Evolutionary conservation across 192 early-diverging fungal genomes (phyloP).

Genomic region (Jimgerdemannia flammicorona): DNA sequence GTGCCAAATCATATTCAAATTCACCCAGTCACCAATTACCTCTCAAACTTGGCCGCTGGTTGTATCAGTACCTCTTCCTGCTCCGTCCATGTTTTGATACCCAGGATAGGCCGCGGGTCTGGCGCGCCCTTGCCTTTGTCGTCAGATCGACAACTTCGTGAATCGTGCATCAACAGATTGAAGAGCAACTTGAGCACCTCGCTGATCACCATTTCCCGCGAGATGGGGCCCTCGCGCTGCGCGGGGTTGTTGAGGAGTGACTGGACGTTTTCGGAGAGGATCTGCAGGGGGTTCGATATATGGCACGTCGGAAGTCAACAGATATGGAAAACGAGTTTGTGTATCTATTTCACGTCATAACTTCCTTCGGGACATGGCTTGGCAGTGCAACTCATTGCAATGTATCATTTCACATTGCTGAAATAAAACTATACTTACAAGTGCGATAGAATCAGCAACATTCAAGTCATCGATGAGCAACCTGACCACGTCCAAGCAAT

Average conservation of each 20-base stretch:
- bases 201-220: slow-evolving; percentile 35
- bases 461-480: slow-evolving; percentile 31
- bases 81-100: slow-evolving; percentile 25
- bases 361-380: too few relatives aligned
- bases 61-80: not conserved
- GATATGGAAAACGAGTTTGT: not conserved
- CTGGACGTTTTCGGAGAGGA: not conserved
- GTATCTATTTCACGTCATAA: not conserved
- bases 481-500: slow-evolving; percentile 31
- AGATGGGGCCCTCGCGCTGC: not conserved
- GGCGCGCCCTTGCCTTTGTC: slow-evolving; percentile 14
- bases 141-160: slow-evolving; percentile 19
- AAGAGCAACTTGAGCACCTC: slow-evolving; percentile 55
- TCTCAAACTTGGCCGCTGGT: not conserved
- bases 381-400: too few relatives aligned
- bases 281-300: not conserved
- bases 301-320: not conserved
- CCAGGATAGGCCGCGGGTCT: not conserved
- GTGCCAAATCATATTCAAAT: not conserved
- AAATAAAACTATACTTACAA: slow-evolving; percentile 22
- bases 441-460: slow-evolving; percentile 30
- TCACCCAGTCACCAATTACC: slow-evolving; percentile 3
- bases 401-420: not conserved
- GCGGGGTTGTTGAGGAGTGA: slow-evolving; percentile 7
- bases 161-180: slow-evolving; percentile 43